These are phyloP conservation scores for Coniophora puteana DNA, from an alignment of 1,284 basidiomycete genomes.

Conservation along the genomic window DNA sequence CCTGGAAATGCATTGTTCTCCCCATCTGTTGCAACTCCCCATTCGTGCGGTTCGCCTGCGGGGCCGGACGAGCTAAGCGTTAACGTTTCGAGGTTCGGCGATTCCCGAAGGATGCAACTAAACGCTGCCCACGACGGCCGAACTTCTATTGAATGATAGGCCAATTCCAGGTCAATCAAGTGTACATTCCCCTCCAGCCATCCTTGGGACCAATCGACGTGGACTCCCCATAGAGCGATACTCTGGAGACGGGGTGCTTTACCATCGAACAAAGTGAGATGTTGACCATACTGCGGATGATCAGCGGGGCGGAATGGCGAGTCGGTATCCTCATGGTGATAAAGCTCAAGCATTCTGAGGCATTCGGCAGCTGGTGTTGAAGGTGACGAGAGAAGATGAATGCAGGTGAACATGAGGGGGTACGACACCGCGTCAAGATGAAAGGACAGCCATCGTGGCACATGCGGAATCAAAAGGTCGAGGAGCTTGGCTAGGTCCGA, in stretches of 20 bases:
- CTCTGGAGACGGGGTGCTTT: conserved; percentile 47
- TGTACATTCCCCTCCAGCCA: conserved; percentile 32
- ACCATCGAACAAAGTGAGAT: conserved; percentile 48
- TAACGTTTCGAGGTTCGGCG: conserved; percentile 46
- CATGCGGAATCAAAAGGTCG: conserved; percentile 48
- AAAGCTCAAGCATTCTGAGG: conserved; percentile 48
- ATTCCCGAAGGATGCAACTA: conserved; percentile 39
- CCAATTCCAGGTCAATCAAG: conserved; percentile 49
- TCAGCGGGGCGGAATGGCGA: conserved; percentile 34
- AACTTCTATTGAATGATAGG: conserved; percentile 53
- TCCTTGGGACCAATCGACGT: conserved; percentile 54
- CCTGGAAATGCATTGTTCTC: conserved; percentile 23
- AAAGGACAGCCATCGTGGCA: conserved; percentile 48
- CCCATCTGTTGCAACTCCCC: conserved; percentile 23
- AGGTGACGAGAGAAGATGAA: conserved; percentile 36
- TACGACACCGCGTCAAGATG: conserved; percentile 42
- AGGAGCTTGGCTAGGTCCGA: conserved; percentile 37
- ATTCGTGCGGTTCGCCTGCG: conserved; percentile 31
- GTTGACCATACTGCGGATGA: conserved; percentile 30
- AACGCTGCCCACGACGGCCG: conserved; percentile 53
- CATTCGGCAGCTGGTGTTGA: conserved; percentile 40
- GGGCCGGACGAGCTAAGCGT: conserved; percentile 53
- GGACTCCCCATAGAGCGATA: conserved; percentile 57
- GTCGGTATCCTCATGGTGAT: conserved; percentile 40
- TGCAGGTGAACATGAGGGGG: conserved; percentile 40